Evolutionary conservation across 768 basidiomycete genomes (phyloP).

Genomic region (Lactarius sanguifluus): DNA sequence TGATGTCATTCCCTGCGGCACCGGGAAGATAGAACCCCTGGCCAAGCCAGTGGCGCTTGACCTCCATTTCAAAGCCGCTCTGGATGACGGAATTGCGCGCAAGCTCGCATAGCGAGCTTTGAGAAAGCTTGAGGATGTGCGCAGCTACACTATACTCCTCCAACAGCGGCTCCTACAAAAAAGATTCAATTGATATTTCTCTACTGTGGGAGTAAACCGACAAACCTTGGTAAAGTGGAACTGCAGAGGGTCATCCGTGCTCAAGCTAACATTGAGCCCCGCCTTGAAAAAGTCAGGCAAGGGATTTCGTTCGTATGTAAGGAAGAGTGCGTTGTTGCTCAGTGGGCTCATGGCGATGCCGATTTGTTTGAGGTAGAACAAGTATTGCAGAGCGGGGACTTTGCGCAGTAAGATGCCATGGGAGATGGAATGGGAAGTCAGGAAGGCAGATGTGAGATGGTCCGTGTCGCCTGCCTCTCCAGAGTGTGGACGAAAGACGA

Average conservation of each 20-base stretch:
- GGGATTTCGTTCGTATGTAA: constrained; percentile 96
- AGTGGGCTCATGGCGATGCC: constrained; percentile 98
- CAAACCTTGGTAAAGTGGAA: constrained; percentile 96
- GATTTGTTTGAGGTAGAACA: constrained; percentile 98
- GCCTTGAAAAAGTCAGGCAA: constrained; percentile 96
- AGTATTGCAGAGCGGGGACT: constrained; percentile 94
- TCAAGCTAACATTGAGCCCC: constrained; percentile 93
- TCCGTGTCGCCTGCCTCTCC: constrained; percentile 99
- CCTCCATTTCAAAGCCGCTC: constrained; percentile 97
- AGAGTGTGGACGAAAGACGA: constrained; percentile 94
- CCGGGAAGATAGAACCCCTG: constrained; percentile 93
- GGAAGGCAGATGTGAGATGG: constrained; percentile 93
- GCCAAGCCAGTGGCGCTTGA: constrained; percentile 95
- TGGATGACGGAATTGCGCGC: constrained; percentile 98
- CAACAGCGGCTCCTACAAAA: constrained; percentile 76
- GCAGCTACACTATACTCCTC: constrained; percentile 99
- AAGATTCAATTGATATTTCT: neutral
- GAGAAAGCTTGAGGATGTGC: constrained; percentile 95
- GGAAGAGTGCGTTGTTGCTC: constrained; percentile 96
- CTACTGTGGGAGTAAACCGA: neutral
- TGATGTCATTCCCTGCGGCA: constrained; percentile 90
- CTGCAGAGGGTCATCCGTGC: constrained; percentile 93
- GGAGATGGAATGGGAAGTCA: constrained; percentile 96
- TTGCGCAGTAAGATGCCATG: constrained; percentile 98
- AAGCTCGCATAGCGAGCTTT: constrained; percentile 90